Conservation (phyloP, 805 yeast species). For the Saccharomycopsis synnaedendra region DNA sequence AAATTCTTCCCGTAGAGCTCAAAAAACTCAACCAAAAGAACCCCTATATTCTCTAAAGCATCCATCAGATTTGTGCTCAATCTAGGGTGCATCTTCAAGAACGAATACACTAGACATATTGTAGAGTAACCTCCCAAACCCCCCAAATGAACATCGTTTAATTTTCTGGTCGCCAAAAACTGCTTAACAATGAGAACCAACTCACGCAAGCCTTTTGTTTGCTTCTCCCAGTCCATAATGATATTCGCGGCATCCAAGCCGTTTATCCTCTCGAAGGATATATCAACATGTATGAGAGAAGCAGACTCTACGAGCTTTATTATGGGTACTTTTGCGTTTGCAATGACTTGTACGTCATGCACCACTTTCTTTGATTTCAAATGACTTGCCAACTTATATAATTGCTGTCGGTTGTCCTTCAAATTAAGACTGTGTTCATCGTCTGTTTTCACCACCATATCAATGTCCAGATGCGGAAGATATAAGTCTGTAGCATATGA, state of each 20-base stretch:
- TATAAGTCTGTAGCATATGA: slow-evolving; percentile 90
- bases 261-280: slow-evolving; percentile 78
- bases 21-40: slow-evolving; percentile 79
- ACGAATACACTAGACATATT: slow-evolving; percentile 76
- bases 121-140: slow-evolving; percentile 92
- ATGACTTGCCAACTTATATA: slow-evolving; percentile 64
- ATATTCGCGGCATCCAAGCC: slow-evolving; percentile 76
- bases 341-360: slow-evolving; percentile 67
- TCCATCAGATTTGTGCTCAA: slow-evolving; percentile 53
- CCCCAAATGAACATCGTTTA: slow-evolving; percentile 84
- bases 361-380: slow-evolving; percentile 55
- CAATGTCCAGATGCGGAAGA: slow-evolving; percentile 92
- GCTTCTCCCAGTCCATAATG: slow-evolving; percentile 62
- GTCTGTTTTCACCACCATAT: slow-evolving; percentile 71
- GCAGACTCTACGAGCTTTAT: slow-evolving; percentile 75
- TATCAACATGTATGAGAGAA: slow-evolving; percentile 68
- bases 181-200: slow-evolving; percentile 76
- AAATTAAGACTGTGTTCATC: slow-evolving; percentile 15
- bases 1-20: slow-evolving; percentile 86
- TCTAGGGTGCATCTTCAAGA: slow-evolving; percentile 70
- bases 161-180: slow-evolving; percentile 62
- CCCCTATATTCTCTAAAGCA: slow-evolving; percentile 70
- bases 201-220: slow-evolving; percentile 73
- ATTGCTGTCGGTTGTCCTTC: slow-evolving; percentile 46
- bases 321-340: slow-evolving; percentile 88